Evolutionary conservation across 2,329 filamentous ascomycete species (phyloP).

Genomic region (Macrophomina tecta): DNA sequence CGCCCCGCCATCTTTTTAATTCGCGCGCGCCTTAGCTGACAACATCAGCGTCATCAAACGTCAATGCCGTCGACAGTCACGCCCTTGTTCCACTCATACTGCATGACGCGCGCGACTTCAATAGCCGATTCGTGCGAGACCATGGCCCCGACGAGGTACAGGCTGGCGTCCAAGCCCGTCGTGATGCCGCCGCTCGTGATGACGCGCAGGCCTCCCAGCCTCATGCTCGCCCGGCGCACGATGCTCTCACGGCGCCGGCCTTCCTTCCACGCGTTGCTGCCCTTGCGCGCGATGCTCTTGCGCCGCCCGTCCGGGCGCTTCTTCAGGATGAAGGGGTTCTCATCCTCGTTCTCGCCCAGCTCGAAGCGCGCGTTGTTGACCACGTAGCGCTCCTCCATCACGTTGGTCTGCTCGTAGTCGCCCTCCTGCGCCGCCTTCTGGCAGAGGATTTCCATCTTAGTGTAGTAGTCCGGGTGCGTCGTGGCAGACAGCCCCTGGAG

Average conservation of each 20-base stretch:
- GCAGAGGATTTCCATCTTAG: constrained; percentile 81
- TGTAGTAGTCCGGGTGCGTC: constrained; percentile 80
- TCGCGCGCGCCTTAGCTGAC: constrained; percentile 3
- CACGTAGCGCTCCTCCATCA: constrained; percentile 84
- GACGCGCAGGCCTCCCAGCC: constrained; percentile 71
- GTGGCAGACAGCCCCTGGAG: constrained; percentile 80
- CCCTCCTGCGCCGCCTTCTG: constrained; percentile 74
- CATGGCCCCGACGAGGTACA: constrained; percentile 85
- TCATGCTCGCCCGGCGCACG: constrained; percentile 76
- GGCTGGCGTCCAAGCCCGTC: constrained; percentile 79
- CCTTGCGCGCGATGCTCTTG: constrained; percentile 68
- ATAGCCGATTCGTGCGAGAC: constrained; percentile 77
- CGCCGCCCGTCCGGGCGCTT: constrained; percentile 64
- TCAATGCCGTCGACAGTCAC: constrained; percentile 84
- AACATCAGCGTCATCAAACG: constrained; percentile 60
- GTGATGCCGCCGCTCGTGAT: constrained; percentile 81
- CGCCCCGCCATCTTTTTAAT: constrained; percentile 14
- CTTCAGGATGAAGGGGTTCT: constrained; percentile 82
- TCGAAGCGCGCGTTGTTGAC: constrained; percentile 93
- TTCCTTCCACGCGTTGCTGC: constrained; percentile 80
- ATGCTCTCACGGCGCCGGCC: constrained; percentile 79
- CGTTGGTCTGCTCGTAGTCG: constrained; percentile 77
- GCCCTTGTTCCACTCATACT: constrained; percentile 87
- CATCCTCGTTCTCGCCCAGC: constrained; percentile 75
- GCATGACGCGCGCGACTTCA: constrained; percentile 76